Base-by-base conservation (phyloP, 129 eudicot species). In the Oenanthe sinensis region DNA sequence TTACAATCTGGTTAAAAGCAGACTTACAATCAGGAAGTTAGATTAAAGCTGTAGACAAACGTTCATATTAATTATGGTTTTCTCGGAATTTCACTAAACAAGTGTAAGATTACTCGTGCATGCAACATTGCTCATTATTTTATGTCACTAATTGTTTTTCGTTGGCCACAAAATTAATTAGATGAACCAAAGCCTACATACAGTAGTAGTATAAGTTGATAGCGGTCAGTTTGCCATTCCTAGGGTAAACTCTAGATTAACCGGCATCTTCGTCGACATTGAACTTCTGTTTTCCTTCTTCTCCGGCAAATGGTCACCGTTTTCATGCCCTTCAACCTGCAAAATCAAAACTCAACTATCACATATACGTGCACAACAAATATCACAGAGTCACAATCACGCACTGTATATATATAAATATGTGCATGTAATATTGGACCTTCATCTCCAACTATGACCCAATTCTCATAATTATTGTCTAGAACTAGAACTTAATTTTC, bases 241-340 rank as follows among this genome's bases (percentile, higher is more conserved):
- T 10, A 60, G 68, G 68, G 68, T 60, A 60, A 60, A 60, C 68
- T 60, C 68, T 9, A 60, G 68, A 60, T 60, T 60, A 60, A 60
- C 68, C 68, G 10, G 8, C 33, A 60, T n/a, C 33, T 60, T 60
- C 4, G 30, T 58, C 65, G 65, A 22, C 14, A 58, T 24, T n/a
- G 68, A 60, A 24, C 68, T 60, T 3, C 0, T 5, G 28, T 24
- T 24, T 24, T 60, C 68, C 68, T n/a, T 58, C 67, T 58, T 60
- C 68, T 60, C 68, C 26, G 15, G 13, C 28, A 58, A 58, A 58
- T 8, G 26, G 13, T 22, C 28, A 55, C 65, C 30, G 65, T 22
- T 55, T 0, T 22, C 65, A 2, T 22, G 13, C 67, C 67, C 67
- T 58, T n/a, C 5, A 58, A n/a, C 67, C 67, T 58, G 9, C 33